Percentiles rank a stretch among this genome's conserved stretches.
Evolutionary conservation across 2,329 filamentous ascomycete species (phyloP).

Genomic region (Pezicula rhizophila): DNA sequence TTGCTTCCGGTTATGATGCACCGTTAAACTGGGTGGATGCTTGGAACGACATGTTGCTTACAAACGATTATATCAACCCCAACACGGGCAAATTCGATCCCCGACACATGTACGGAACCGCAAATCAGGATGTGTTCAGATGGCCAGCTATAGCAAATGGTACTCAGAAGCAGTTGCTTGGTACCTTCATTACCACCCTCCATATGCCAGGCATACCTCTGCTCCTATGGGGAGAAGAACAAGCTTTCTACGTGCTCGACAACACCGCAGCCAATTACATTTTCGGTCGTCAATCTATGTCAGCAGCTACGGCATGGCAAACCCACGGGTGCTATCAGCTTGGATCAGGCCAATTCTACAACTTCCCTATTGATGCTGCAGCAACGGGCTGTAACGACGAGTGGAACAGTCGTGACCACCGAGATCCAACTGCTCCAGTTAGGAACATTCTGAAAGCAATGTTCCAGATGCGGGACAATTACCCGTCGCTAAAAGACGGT

Average conservation of each 20-base stretch:
- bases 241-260: constrained; percentile 57
- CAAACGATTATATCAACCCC: constrained; percentile 54
- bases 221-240: constrained; percentile 61
- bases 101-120: constrained; percentile 50
- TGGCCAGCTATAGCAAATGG: constrained; percentile 56
- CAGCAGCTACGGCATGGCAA: constrained; percentile 55
- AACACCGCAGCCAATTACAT: constrained; percentile 59
- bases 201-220: constrained; percentile 55
- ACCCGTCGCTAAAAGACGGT: constrained; percentile 54
- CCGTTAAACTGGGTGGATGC: constrained; percentile 43
- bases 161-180: constrained; percentile 49
- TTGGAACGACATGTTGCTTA: constrained; percentile 50
- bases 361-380: constrained; percentile 50
- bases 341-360: constrained; percentile 47
- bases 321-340: constrained; percentile 57
- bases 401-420: constrained; percentile 50
- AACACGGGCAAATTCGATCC: constrained; percentile 57
- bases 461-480: constrained; percentile 52
- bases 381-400: constrained; percentile 50
- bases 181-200: constrained; percentile 52
- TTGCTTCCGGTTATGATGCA: constrained; percentile 30
- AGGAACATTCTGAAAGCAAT: constrained; percentile 55
- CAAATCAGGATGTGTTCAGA: constrained; percentile 57
- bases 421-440: constrained; percentile 54
- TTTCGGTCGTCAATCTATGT: constrained; percentile 58